Conservation (phyloP, 495 filamentous ascomycete species). For the Aspergillus heteromorphus region DNA sequence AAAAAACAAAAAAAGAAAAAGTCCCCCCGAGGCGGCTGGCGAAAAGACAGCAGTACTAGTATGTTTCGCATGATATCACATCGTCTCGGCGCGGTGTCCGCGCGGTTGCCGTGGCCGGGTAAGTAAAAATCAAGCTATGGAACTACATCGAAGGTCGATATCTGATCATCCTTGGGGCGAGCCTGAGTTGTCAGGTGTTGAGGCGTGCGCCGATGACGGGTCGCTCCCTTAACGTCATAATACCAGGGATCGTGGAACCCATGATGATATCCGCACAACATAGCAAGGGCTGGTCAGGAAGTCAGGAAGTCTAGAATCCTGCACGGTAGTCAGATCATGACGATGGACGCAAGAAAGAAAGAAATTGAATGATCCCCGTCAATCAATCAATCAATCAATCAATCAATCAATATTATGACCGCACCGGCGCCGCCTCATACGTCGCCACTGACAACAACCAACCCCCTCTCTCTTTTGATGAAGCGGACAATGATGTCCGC, state of each 20-base stretch:
- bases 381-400: too few species aligned
- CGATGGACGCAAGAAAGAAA: not conserved
- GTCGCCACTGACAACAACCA: not conserved
- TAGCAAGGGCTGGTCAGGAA: too few species aligned
- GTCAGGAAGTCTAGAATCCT: not conserved
- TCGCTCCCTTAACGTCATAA: not conserved
- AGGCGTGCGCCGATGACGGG: not conserved
- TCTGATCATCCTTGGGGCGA: not conserved
- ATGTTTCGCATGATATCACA: not conserved
- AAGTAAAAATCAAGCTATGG: not conserved
- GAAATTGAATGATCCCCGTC: not conserved
- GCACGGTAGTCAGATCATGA: not conserved
- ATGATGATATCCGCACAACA: not conserved
- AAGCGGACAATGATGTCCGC: too few species aligned
- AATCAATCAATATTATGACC: too few species aligned
- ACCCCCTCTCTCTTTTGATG: too few species aligned
- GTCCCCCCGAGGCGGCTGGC: not conserved
- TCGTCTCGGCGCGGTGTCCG: not conserved
- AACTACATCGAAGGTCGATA: not conserved
- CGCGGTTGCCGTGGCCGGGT: not conserved
- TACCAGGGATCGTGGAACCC: not conserved
- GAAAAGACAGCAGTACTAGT: not conserved
- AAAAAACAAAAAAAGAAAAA: not conserved
- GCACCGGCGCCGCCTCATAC: not conserved
- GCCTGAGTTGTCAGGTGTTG: not conserved